A percentile compares a stretch with the other conserved stretches of the same genome.
These are phyloP conservation scores for Eucalyptus sp. DNA, from an alignment of 345 rosid species.

Conservation along the genomic window DNA sequence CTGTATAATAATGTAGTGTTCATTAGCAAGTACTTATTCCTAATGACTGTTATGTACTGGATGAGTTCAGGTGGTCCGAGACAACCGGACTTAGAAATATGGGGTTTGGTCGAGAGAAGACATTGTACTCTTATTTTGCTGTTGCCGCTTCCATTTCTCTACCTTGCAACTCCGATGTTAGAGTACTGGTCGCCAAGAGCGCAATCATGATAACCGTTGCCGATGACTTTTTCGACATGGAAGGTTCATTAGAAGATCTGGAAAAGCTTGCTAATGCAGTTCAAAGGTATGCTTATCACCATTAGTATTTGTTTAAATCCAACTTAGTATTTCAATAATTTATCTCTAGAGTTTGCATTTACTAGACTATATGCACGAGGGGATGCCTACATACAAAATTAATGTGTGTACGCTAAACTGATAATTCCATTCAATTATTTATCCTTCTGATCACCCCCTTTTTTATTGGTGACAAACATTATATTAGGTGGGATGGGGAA, in stretches of 20 bases:
- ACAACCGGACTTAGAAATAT: conserved; percentile 32
- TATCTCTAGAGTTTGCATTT: neutral
- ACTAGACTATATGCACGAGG: neutral
- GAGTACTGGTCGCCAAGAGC: conserved; percentile 28
- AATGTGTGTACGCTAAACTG: neutral
- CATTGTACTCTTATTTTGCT: conserved; percentile 52
- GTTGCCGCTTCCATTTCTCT: conserved; percentile 11
- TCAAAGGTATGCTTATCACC: conserved; percentile 13
- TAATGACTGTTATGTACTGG: neutral
- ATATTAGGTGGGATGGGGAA: conserved; percentile 41
- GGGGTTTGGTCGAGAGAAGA: conserved; percentile 62
- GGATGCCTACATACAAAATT: neutral
- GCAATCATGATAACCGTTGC: conserved; percentile 43
- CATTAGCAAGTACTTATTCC: neutral
- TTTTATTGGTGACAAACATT: neutral
- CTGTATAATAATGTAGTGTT: neutral
- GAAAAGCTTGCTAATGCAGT: conserved; percentile 32
- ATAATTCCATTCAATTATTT: neutral
- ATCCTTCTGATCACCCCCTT: neutral
- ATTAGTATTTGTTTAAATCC: neutral
- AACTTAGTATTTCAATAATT: neutral
- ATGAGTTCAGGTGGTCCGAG: conserved; percentile 34
- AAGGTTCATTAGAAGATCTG: conserved; percentile 41
- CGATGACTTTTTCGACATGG: conserved; percentile 52
- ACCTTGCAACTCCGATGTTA: conserved; percentile 15